Evolutionary conservation across 805 yeast genomes (phyloP).

Genomic region (Kodamaea nitidulidarum): DNA sequence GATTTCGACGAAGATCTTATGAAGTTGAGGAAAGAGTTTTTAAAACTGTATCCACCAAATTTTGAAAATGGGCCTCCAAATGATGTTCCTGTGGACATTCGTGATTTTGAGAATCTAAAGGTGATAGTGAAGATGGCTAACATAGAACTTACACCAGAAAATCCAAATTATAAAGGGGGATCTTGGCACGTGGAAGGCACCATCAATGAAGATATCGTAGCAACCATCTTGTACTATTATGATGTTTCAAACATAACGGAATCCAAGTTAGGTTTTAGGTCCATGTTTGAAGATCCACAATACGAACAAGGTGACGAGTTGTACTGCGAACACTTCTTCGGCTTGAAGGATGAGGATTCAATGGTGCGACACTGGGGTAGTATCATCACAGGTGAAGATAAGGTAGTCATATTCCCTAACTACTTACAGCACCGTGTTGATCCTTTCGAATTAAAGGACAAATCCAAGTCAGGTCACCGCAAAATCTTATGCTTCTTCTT

Average conservation of each 20-base stretch:
- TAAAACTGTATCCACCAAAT: not conserved
- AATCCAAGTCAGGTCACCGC: conserved; percentile 33
- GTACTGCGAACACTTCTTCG: conserved; percentile 24
- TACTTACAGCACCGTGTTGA: conserved; percentile 37
- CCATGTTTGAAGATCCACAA: conserved; percentile 25
- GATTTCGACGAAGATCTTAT: not conserved
- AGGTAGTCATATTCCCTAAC: conserved; percentile 38
- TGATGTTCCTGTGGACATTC: conserved; percentile 14
- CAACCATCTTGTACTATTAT: conserved; percentile 38
- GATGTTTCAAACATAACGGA: conserved; percentile 37
- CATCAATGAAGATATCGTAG: conserved; percentile 39
- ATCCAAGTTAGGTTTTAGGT: conserved; percentile 29
- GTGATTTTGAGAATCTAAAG: conserved; percentile 21
- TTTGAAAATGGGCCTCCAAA: conserved; percentile 5
- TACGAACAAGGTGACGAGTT: conserved; percentile 33
- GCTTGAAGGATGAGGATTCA: conserved; percentile 26
- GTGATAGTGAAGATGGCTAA: conserved; percentile 40
- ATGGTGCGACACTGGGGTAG: conserved; percentile 24
- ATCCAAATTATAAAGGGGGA: conserved; percentile 36
- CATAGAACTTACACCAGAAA: conserved; percentile 39
- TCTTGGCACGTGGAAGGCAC: conserved; percentile 44
- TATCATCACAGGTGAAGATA: conserved; percentile 21
- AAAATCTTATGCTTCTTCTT: conserved; percentile 39
- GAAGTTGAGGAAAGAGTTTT: not conserved
- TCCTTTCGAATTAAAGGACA: conserved; percentile 33